phyloP scores from a whole-genome alignment of 495 filamentous ascomycete species.

The Lasiosphaeriaceae sp. region DNA sequence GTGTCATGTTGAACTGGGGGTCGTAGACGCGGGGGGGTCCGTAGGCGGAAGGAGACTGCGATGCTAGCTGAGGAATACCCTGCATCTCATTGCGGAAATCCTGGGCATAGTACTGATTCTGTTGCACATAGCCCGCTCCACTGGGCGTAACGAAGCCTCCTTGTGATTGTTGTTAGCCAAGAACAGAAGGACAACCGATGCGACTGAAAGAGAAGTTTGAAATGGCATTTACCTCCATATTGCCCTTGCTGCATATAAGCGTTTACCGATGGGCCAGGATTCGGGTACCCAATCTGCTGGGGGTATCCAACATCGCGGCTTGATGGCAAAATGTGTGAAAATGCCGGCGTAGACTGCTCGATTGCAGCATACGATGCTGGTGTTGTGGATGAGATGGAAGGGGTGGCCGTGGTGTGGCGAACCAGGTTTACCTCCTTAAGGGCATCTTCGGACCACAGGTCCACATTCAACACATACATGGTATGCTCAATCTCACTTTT shows the following conservation, averaged over 20 bases:
- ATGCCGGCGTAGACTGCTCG: constrained; percentile 30
- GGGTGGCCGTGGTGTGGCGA: constrained; percentile 78
- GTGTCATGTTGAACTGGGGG: constrained; percentile 16
- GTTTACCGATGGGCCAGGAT: constrained; percentile 15
- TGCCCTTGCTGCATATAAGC: constrained; percentile 22
- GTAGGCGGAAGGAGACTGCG: constrained; percentile 14
- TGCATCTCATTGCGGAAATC: constrained; percentile 22
- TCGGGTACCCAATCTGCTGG: constrained; percentile 19
- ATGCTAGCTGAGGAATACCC: constrained; percentile 15
- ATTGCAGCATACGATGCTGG: constrained; percentile 31
- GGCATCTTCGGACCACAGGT: constrained; percentile 83
- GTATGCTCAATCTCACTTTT: constrained; percentile 66
- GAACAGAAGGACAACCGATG: neutral
- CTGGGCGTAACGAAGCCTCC: constrained; percentile 21
- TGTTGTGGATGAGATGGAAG: constrained; percentile 77
- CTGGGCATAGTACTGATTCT: constrained; percentile 26
- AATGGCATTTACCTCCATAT: constrained; percentile 17
- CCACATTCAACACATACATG: constrained; percentile 89
- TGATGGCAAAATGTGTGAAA: constrained; percentile 32
- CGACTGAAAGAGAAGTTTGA: neutral
- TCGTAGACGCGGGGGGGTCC: constrained; percentile 25
- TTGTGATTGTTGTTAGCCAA: neutral
- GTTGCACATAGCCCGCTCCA: constrained; percentile 23
- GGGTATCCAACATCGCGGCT: constrained; percentile 23
- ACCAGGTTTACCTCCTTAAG: constrained; percentile 91